phyloP scores from a whole-genome alignment of 306 rosid genomes.

The apple (Malus domestica) region ASM211411v1 NC_041796.1:199001-199500 shows the following conservation, averaged over 20 bases:
- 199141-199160: constrained; percentile 55
- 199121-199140: constrained; percentile 59
- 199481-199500: constrained; percentile 26
- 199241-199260: constrained; percentile 7
- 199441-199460: not conserved
- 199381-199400: not conserved
- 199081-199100: constrained; percentile 23
- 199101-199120: constrained; percentile 39
- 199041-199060: constrained; percentile 38
- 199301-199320: constrained; percentile 25
- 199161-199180: constrained; percentile 49
- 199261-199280: constrained; percentile 15
- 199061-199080: constrained; percentile 45
- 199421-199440: not conserved
- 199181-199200: constrained; percentile 43
- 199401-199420: not conserved
- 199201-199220: constrained; percentile 54
- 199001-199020: constrained; percentile 67
- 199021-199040: constrained; percentile 43
- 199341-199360: not conserved
- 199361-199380: not conserved
- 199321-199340: not conserved
- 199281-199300: constrained; percentile 20
- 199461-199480: constrained; percentile 9
- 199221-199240: constrained; percentile 35